Evolutionary conservation across 768 basidiomycete genomes (phyloP), one percentile per base, ranked within the genome.

Genomic region (Naganishia onofrii): DNA sequence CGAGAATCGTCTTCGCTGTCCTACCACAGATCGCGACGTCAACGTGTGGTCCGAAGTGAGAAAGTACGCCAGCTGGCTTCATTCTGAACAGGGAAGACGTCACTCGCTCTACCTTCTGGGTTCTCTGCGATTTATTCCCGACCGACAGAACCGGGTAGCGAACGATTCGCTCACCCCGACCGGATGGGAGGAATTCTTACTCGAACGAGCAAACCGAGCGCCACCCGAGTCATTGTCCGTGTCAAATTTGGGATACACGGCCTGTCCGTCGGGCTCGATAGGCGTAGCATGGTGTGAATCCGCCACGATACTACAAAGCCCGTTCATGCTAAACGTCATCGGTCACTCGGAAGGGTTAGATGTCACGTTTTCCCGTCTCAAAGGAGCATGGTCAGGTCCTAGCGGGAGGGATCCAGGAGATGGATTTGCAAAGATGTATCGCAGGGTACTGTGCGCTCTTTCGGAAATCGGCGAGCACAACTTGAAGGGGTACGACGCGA

Each of bases 251-350:
- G 56, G 56, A 19, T 57, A 34, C 32, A 12, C 32, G 4, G 19
- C 31, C 31, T 34, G 56, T 17, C 56, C 56, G 31, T 19, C 31
- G 3, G 56, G 56, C 17, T 17, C 56, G 7, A 57, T 34, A 15
- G 56, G 56, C 19, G 36, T 57, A 31, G 32, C 56, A 19, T 57
- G 56, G 56, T 32, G 56, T 36, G 31, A 57, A 36, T 57, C 56
- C 19, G 29, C 56, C 19, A 34, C 56, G 32, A 19, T 34, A 15
- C 56, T 57, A 8, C 29, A 34, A 21, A 12, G 31, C 10, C 56
- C 56, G 17, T 29, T 28, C 15, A 34, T 34, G 31, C 10, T 57
- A 9, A 57, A 57, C 56, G 17, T 57, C 15, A 34, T 57, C 31
- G 56, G 28, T 32, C 56, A 57, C 17, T 29, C 31, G 19, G 56